phyloP scores from a whole-genome alignment of 2,329 filamentous ascomycete genomes.

The Monosporascus sp. region DNA sequence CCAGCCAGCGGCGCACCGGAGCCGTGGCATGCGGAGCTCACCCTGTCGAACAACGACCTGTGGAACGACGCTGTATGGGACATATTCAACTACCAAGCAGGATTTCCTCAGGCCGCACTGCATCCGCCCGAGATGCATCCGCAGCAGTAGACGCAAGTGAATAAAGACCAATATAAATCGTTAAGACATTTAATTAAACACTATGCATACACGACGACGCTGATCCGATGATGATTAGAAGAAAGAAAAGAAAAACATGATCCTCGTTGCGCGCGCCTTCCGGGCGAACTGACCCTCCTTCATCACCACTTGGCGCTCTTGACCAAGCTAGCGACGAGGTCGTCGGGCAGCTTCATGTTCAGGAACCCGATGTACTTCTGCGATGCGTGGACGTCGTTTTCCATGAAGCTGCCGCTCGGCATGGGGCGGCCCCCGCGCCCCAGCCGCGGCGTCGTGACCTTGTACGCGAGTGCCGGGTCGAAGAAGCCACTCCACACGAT shows the following conservation, averaged over 20 bases:
- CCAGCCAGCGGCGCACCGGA: constrained; percentile 6
- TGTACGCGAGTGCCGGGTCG: constrained; percentile 41
- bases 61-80: constrained; percentile 23
- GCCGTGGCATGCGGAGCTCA: constrained; percentile 16
- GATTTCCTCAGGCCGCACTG: neutral
- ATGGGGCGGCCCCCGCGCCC: constrained; percentile 9
- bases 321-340: constrained; percentile 7
- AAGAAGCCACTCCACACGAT: constrained; percentile 36
- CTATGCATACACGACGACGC: no score
- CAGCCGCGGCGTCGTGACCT: constrained; percentile 33
- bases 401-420: constrained; percentile 23
- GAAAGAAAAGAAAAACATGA: no score
- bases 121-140: neutral
- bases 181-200: no score
- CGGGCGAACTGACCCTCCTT: neutral
- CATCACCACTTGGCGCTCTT: neutral
- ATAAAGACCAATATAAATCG: neutral
- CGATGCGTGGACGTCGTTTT: constrained; percentile 25
- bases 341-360: constrained; percentile 14
- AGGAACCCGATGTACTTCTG: constrained; percentile 22
- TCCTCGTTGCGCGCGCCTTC: no score
- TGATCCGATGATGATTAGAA: no score
- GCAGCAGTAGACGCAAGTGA: neutral
- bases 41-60: constrained; percentile 14
- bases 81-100: constrained; percentile 13